Evolutionary conservation across 352 stramenopile genomes (phyloP).

Genomic region (Pythium brassicae): DNA sequence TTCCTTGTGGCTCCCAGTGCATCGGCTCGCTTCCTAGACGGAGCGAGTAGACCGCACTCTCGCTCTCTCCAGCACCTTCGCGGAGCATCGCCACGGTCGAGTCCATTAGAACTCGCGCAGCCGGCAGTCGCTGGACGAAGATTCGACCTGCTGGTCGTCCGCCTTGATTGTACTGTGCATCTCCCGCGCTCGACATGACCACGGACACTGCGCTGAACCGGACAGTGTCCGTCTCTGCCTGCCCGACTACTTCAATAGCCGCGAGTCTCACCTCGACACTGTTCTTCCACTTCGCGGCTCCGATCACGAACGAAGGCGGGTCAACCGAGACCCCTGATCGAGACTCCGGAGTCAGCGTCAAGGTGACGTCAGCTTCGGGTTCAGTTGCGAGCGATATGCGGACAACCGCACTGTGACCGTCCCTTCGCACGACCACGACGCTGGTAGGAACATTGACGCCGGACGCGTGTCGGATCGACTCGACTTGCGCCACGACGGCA

Average conservation of each 20-base stretch:
- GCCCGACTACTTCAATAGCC: slow-evolving; percentile 4
- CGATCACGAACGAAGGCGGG: slow-evolving; percentile 28
- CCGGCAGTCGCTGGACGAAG: slow-evolving; percentile 39
- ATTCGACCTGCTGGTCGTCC: slow-evolving; percentile 17
- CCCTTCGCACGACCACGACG: slow-evolving; percentile 34
- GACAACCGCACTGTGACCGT: slow-evolving; percentile 41
- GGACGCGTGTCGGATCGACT: slow-evolving; percentile 30
- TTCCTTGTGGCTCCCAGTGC: slow-evolving; percentile 46
- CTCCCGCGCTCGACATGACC: slow-evolving; percentile 22
- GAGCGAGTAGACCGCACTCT: slow-evolving; percentile 28
- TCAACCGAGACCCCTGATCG: slow-evolving; percentile 23
- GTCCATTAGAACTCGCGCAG: slow-evolving; percentile 33
- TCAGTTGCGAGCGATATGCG: slow-evolving; percentile 32
- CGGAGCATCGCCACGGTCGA: slow-evolving; percentile 21
- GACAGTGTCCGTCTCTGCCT: slow-evolving; percentile 11
- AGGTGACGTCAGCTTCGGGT: slow-evolving; percentile 28
- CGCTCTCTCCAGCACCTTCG: slow-evolving; percentile 36
- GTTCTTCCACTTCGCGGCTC: slow-evolving; percentile 23
- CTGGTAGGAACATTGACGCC: slow-evolving; percentile 15
- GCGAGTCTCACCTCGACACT: slow-evolving; percentile 20
- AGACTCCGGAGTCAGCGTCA: slow-evolving; percentile 24
- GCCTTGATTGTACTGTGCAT: slow-evolving; percentile 36
- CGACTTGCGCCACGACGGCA: slow-evolving; percentile 27
- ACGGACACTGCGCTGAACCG: slow-evolving; percentile 23
- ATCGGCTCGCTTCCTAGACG: slow-evolving; percentile 48